Evolutionary conservation across 768 basidiomycete genomes (phyloP).

Genomic region (Suillus tomentosus): DNA sequence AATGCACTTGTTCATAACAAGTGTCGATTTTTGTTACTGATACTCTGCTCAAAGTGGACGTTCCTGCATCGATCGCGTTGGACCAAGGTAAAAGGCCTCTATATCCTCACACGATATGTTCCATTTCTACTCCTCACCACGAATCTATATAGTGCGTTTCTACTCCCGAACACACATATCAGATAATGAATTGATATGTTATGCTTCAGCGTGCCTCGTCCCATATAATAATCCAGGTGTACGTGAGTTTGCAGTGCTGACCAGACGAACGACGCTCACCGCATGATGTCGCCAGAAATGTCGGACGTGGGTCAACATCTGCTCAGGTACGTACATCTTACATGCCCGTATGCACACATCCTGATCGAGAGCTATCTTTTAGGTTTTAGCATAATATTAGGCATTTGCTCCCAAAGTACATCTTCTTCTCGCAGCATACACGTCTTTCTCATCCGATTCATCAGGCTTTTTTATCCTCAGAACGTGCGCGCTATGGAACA

Average conservation of each 20-base stretch:
- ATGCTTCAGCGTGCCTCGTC: neutral
- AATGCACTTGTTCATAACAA: neutral
- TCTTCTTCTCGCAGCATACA: neutral
- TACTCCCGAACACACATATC: neutral
- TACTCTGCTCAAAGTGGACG: neutral
- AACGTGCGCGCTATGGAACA: slow-evolving; percentile 1
- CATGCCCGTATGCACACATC: too few species aligned
- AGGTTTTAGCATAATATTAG: slow-evolving; percentile 1
- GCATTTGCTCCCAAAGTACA: neutral
- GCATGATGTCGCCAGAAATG: neutral
- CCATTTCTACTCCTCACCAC: neutral
- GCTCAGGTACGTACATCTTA: neutral
- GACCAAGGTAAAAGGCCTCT: neutral
- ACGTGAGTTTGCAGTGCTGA: neutral
- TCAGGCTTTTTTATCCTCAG: neutral
- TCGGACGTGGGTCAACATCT: neutral
- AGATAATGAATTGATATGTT: neutral
- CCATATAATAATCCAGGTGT: neutral
- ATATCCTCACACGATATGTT: neutral
- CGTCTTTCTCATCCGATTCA: neutral
- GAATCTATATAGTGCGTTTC: slow-evolving; percentile 6
- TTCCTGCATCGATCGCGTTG: neutral
- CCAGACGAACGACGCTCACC: neutral
- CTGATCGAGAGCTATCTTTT: too few species aligned
- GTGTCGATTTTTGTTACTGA: neutral